Conservation (phyloP, 345 rosid species). For the Syzygium aqueum region DNA sequence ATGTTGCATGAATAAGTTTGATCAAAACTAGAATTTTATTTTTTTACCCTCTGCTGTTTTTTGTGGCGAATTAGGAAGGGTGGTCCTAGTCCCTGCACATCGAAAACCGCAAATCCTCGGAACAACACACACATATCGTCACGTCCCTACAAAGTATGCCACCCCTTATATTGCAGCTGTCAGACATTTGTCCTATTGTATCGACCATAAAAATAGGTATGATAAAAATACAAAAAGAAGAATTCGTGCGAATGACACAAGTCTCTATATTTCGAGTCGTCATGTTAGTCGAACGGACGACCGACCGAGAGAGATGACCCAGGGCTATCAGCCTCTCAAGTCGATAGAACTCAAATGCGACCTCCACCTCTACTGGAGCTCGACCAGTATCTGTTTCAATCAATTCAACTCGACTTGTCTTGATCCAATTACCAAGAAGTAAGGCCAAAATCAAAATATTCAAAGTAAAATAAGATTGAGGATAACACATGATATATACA, state of each 20-base stretch:
- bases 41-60: not conserved
- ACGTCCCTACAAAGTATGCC: not conserved
- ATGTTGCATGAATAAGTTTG: not conserved
- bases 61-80: not conserved
- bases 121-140: not conserved
- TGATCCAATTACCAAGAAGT: not conserved
- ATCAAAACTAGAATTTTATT: not conserved
- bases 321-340: not conserved
- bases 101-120: not conserved
- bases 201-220: not conserved
- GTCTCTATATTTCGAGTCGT: accelerated
- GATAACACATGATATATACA: not conserved
- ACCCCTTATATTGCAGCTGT: not conserved
- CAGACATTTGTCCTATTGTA: not conserved
- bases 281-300: not conserved
- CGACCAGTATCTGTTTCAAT: too few relatives aligned
- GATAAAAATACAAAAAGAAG: not conserved
- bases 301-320: not conserved
- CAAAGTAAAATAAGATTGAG: too few relatives aligned
- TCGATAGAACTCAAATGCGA: not conserved
- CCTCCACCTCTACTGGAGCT: not conserved
- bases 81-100: not conserved
- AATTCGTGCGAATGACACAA: not conserved
- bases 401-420: not conserved
- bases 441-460: not conserved